Percentiles rank a stretch among this genome's conserved stretches.
Evolutionary conservation across 1,139 yeast species (phyloP).

Genomic region (Suhomyces atakaporum): DNA sequence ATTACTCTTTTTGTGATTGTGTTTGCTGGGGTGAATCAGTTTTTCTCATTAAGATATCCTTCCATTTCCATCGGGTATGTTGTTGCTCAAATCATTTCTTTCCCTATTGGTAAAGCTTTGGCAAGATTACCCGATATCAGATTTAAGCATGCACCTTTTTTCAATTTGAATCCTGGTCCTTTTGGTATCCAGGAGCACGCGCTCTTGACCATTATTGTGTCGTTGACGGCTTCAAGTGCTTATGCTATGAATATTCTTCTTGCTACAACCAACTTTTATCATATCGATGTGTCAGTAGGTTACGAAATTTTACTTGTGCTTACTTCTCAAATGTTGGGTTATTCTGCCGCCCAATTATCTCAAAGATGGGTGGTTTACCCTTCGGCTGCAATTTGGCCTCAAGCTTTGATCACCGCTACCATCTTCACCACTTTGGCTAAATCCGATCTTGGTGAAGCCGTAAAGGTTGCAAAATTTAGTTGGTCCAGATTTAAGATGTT

Average conservation of each 20-base stretch:
- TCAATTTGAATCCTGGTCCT: slow-evolving; percentile 40
- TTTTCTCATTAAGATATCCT: slow-evolving; percentile 28
- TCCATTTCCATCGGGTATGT: slow-evolving; percentile 24
- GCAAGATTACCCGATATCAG: slow-evolving; percentile 25
- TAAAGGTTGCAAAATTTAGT: slow-evolving; percentile 16
- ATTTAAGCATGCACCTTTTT: slow-evolving; percentile 20
- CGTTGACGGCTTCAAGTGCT: slow-evolving; percentile 20
- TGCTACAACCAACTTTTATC: slow-evolving; percentile 33
- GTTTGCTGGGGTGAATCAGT: slow-evolving; percentile 26
- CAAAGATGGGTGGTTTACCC: slow-evolving; percentile 28
- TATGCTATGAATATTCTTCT: slow-evolving; percentile 23
- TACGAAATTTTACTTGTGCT: slow-evolving; percentile 18
- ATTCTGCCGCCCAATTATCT: slow-evolving; percentile 24
- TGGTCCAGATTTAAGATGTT: slow-evolving; percentile 27
- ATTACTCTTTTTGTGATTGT: slow-evolving; percentile 21
- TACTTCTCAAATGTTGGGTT: slow-evolving; percentile 26
- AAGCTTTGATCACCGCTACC: slow-evolving; percentile 26
- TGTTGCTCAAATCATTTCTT: slow-evolving; percentile 28
- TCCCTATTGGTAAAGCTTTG: slow-evolving; percentile 24
- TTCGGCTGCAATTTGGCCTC: slow-evolving; percentile 29
- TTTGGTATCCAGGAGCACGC: slow-evolving; percentile 26
- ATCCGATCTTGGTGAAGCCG: slow-evolving; percentile 16
- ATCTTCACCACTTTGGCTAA: slow-evolving; percentile 25
- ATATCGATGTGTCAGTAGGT: slow-evolving; percentile 42
- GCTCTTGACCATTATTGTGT: slow-evolving; percentile 19